Conservation (phyloP, 345 rosid genomes). For the Rhizophora mangle region DNA sequence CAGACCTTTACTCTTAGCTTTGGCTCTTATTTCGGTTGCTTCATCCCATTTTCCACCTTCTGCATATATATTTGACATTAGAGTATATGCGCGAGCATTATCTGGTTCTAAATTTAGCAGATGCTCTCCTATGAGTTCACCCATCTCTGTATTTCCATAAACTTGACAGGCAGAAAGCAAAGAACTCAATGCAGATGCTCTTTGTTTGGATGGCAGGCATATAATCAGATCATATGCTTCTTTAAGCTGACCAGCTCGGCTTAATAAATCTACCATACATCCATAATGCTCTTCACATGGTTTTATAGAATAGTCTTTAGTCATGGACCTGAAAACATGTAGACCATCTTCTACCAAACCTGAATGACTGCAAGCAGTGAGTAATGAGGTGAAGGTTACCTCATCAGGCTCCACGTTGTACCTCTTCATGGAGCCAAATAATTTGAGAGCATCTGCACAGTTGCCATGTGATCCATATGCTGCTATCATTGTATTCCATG, state of each 20-base stretch:
- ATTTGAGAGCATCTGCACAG: slow-evolving; percentile 23
- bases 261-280: slow-evolving; percentile 34
- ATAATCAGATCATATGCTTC: slow-evolving; percentile 26
- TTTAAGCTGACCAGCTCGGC: slow-evolving; percentile 38
- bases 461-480: slow-evolving; percentile 37
- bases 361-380: slow-evolving; percentile 39
- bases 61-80: slow-evolving; percentile 30
- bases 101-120: slow-evolving; percentile 27
- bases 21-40: slow-evolving; percentile 25
- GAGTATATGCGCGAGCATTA: slow-evolving; percentile 23
- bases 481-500: slow-evolving; percentile 38
- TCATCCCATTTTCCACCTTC: slow-evolving; percentile 37
- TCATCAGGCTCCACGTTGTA: slow-evolving; percentile 28
- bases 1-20: slow-evolving; percentile 20
- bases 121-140: slow-evolving; percentile 25
- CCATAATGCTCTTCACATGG: slow-evolving; percentile 28
- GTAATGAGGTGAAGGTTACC: slow-evolving; percentile 34
- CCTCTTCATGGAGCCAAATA: slow-evolving; percentile 27
- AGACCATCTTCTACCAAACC: slow-evolving; percentile 37
- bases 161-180: slow-evolving; percentile 37
- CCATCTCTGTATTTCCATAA: slow-evolving; percentile 22
- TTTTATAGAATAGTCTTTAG: slow-evolving; percentile 19
- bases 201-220: slow-evolving; percentile 20
- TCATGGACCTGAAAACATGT: slow-evolving; percentile 25
- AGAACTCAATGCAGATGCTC: slow-evolving; percentile 25